phyloP scores from a whole-genome alignment of 192 early-diverging fungal genomes.

The Backusella westeae region DNA sequence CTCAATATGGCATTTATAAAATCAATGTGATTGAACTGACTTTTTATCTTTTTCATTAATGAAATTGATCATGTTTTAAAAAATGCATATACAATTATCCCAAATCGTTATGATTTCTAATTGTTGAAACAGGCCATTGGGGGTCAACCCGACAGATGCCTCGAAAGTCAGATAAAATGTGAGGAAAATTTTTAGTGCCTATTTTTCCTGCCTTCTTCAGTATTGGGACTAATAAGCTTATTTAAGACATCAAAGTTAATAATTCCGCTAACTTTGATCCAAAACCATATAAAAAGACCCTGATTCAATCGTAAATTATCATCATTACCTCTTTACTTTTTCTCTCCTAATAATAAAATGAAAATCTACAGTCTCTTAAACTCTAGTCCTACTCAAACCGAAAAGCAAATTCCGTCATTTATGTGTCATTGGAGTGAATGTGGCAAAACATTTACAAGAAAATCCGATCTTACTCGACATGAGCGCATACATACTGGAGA shows the following conservation, averaged over 20 bases:
- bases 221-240: background rate
- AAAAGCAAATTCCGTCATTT: background rate
- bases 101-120: background rate
- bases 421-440: background rate
- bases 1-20: too few relatives aligned
- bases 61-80: too few relatives aligned
- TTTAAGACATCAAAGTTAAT: background rate
- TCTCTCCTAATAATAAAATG: background rate
- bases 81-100: background rate
- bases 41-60: too few relatives aligned
- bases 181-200: background rate
- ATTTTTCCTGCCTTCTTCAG: background rate
- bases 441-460: background rate
- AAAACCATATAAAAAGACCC: background rate
- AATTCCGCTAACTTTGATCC: background rate
- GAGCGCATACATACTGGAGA: background rate
- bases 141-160: background rate
- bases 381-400: background rate
- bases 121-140: background rate
- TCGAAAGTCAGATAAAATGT: background rate
- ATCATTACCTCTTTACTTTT: background rate
- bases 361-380: background rate
- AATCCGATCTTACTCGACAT: background rate
- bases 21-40: too few relatives aligned
- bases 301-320: background rate